These are phyloP conservation scores for Arxiozyma bovina DNA, from an alignment of 1,139 yeast species.

Conservation along the genomic window DNA sequence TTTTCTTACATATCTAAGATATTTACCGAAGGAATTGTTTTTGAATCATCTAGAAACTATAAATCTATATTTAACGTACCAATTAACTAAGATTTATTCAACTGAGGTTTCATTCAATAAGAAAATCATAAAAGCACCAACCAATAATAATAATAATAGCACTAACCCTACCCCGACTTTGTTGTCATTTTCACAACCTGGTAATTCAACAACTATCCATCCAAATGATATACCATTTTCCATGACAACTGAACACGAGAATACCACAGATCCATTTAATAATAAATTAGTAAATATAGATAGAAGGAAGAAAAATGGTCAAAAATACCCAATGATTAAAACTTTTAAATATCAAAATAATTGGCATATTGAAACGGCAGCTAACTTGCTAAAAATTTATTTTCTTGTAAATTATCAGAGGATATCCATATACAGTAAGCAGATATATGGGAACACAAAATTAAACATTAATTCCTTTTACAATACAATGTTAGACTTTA, in stretches of 20 bases:
- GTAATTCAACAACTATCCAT: background rate
- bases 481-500: slow-evolving; percentile 72
- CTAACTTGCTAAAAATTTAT: slow-evolving; percentile 47
- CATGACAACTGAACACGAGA: background rate
- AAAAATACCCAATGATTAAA: slow-evolving; percentile 32
- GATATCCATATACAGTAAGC: slow-evolving; percentile 10
- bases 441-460: slow-evolving; percentile 29
- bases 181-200: background rate
- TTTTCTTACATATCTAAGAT: slow-evolving; percentile 52
- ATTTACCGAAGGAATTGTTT: slow-evolving; percentile 37
- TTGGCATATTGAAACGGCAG: slow-evolving; percentile 72
- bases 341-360: slow-evolving; percentile 63
- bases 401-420: slow-evolving; percentile 42
- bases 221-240: background rate
- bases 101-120: background rate
- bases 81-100: slow-evolving; percentile 28
- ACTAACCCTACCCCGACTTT: background rate
- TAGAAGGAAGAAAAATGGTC: slow-evolving; percentile 3
- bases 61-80: slow-evolving; percentile 59
- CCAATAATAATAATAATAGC: slow-evolving; percentile 7
- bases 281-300: background rate
- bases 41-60: slow-evolving; percentile 43
- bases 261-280: background rate
- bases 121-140: slow-evolving; percentile 5
- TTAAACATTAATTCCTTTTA: slow-evolving; percentile 52